A percentile compares a stretch with the other conserved stretches of the same genome.
Evolutionary conservation across 345 rosid genomes (phyloP).

Genomic region (Camelina hispida): DNA sequence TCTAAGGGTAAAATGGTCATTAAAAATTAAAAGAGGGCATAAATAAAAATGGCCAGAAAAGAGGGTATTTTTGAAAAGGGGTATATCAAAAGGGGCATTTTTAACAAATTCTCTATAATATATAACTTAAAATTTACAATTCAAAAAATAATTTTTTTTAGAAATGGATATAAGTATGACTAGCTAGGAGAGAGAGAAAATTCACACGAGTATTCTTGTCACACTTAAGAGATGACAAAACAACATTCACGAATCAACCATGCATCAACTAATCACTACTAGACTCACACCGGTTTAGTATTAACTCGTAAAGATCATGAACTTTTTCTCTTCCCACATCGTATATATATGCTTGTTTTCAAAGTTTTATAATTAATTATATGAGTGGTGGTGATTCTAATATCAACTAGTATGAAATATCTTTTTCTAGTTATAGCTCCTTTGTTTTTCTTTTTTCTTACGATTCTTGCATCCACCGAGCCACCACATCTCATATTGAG

Average conservation of each 20-base stretch:
- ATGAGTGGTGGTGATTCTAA: not conserved
- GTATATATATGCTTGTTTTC: slow-evolving; percentile 17
- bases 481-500: slow-evolving; percentile 43
- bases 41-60: too few species aligned
- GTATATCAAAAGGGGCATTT: too few species aligned
- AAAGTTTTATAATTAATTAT: not conserved
- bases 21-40: too few species aligned
- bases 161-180: not conserved
- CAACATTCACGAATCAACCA: slow-evolving; percentile 38
- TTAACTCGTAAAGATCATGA: slow-evolving; percentile 20
- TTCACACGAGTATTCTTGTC: slow-evolving; percentile 29
- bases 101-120: too few species aligned
- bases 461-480: slow-evolving; percentile 33
- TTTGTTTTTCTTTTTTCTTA: slow-evolving; percentile 1
- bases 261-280: slow-evolving; percentile 42
- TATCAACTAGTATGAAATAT: slow-evolving; percentile 20
- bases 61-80: too few species aligned
- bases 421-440: slow-evolving; percentile 13
- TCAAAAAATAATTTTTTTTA: not conserved
- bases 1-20: too few species aligned
- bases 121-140: not conserved
- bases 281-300: slow-evolving; percentile 15
- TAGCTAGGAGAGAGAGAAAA: not conserved
- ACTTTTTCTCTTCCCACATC: not conserved
- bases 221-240: slow-evolving; percentile 29